A percentile compares a stretch with the other conserved stretches of the same genome.
Evolutionary conservation across 805 yeast genomes (phyloP).

Genomic region (Candida ovalis): DNA sequence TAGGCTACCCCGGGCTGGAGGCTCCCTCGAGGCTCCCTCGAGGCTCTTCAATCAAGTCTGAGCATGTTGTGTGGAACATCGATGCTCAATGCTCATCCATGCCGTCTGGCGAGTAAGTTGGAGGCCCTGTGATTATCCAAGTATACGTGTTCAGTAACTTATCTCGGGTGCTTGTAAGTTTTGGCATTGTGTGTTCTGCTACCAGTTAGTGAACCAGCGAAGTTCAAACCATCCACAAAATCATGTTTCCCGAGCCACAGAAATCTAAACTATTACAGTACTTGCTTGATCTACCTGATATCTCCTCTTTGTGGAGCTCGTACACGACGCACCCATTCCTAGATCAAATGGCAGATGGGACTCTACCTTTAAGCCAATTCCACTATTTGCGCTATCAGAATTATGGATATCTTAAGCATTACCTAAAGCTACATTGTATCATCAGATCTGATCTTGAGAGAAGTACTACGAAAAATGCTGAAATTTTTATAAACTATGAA

Average conservation of each 20-base stretch:
- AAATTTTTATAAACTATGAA: neutral
- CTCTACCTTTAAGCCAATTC: neutral
- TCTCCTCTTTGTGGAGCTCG: neutral
- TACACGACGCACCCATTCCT: conserved; percentile 2
- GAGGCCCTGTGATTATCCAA: too few relatives aligned
- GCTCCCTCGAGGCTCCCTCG: too few relatives aligned
- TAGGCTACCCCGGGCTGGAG: too few relatives aligned
- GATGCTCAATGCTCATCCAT: too few relatives aligned
- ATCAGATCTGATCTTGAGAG: neutral
- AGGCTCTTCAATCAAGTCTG: too few relatives aligned
- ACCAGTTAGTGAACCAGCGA: too few relatives aligned
- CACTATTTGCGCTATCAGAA: neutral
- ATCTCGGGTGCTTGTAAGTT: too few relatives aligned
- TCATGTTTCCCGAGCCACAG: neutral
- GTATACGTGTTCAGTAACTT: too few relatives aligned
- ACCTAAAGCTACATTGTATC: neutral
- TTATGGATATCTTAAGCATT: neutral
- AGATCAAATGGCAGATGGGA: neutral
- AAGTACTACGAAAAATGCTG: neutral
- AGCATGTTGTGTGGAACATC: too few relatives aligned
- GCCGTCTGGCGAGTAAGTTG: too few relatives aligned
- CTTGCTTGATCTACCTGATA: neutral
- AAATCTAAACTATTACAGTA: neutral
- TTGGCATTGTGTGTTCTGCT: neutral
- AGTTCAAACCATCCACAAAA: too few relatives aligned